Evolutionary conservation across 331 rosid genomes (phyloP).

Genomic region (Acacia concinna): DNA sequence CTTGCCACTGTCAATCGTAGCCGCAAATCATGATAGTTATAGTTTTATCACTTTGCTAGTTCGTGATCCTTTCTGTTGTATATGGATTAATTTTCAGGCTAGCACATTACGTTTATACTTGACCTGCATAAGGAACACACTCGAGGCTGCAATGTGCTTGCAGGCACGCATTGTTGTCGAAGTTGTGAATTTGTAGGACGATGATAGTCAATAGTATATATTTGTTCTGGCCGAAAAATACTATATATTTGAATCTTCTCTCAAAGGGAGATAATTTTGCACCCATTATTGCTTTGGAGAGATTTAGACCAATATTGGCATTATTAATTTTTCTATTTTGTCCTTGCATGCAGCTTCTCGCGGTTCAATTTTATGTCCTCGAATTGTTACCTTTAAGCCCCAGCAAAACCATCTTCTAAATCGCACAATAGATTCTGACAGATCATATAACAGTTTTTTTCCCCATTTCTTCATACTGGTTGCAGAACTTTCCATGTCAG

Average conservation of each 20-base stretch:
- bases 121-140: conserved; percentile 85
- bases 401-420: background rate
- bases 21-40: background rate
- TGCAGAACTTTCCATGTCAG: conserved; percentile 96
- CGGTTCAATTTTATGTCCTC: background rate
- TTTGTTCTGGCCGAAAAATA: too few relatives aligned
- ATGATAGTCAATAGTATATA: background rate
- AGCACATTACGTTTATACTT: conserved; percentile 68
- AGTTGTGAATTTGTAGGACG: background rate
- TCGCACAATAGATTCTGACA: background rate
- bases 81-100: conserved; percentile 44
- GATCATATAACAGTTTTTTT: conserved; percentile 1
- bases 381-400: background rate
- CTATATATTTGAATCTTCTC: background rate
- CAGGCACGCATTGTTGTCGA: conserved; percentile 50
- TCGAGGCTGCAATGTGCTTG: conserved; percentile 92
- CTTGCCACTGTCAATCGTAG: background rate
- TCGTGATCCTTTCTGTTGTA: background rate
- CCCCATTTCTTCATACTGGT: background rate
- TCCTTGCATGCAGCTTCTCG: background rate
- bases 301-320: background rate
- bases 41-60: background rate
- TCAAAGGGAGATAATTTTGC: background rate
- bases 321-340: background rate
- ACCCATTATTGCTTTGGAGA: background rate